Conservation (phyloP, 1,284 basidiomycete genomes). For the Pseudozyma hubeiensis region DNA sequence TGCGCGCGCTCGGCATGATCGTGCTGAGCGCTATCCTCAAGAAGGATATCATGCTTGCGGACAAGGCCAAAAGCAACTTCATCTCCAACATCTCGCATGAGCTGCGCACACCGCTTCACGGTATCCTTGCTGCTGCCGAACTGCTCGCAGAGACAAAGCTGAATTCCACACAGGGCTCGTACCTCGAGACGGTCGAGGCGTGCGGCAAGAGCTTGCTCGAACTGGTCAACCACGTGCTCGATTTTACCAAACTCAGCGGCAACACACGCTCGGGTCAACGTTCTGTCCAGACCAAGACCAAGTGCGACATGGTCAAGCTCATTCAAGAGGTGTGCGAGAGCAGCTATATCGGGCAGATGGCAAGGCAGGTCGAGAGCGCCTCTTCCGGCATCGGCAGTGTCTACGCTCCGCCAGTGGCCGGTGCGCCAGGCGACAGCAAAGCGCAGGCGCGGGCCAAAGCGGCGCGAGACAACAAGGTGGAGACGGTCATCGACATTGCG, state of each 20-base stretch:
- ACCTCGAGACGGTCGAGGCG: constrained; percentile 77
- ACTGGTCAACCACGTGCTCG: constrained; percentile 91
- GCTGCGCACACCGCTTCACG: constrained; percentile 69
- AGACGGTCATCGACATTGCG: constrained; percentile 89
- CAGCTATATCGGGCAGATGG: constrained; percentile 92
- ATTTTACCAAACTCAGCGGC: constrained; percentile 94
- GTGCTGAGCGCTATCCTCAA: constrained; percentile 93
- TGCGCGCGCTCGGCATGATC: constrained; percentile 89
- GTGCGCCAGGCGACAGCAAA: constrained; percentile 10
- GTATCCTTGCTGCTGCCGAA: constrained; percentile 88
- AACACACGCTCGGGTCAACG: constrained; percentile 70
- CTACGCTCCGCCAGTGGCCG: constrained; percentile 77
- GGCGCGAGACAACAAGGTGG: constrained; percentile 73
- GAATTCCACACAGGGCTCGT: constrained; percentile 84
- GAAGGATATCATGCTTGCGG: constrained; percentile 90
- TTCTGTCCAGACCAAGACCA: constrained; percentile 32
- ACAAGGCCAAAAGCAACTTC: constrained; percentile 87
- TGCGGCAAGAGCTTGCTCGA: constrained; percentile 72
- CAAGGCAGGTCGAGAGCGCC: constrained; percentile 73
- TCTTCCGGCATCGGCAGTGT: constrained; percentile 83
- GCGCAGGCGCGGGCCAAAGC: constrained; percentile 36
- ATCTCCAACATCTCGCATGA: constrained; percentile 96
- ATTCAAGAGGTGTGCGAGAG: constrained; percentile 96
- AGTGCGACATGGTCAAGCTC: constrained; percentile 81
- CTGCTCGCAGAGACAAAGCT: constrained; percentile 84